A percentile compares a stretch with the other conserved stretches of the same genome.
Evolutionary conservation across 2,329 filamentous ascomycete genomes (phyloP).

Genomic region (Metarhizium rileyi): DNA sequence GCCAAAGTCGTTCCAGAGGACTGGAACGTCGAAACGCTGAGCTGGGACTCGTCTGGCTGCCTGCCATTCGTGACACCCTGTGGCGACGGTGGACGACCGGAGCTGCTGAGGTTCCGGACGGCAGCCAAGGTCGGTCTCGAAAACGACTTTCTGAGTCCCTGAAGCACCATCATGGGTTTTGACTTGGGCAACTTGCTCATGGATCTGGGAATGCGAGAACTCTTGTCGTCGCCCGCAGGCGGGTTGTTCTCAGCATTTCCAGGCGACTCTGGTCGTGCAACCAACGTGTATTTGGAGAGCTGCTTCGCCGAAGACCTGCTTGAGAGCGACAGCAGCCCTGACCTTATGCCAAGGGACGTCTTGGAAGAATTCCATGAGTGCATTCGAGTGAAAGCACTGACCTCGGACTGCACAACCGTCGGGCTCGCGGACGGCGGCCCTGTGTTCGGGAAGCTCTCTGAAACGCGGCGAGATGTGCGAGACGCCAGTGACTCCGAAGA

Average conservation of each 20-base stretch:
- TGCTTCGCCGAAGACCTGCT: conserved; percentile 11
- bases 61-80: no score
- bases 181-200: conserved; percentile 31
- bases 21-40: not conserved
- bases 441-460: conserved; percentile 19
- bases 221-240: conserved; percentile 3
- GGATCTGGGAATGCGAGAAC: not conserved
- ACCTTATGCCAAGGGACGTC: not conserved
- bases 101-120: conserved; percentile 11
- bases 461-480: conserved; percentile 14
- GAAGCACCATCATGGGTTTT: conserved; percentile 33
- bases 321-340: conserved; percentile 5
- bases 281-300: conserved; percentile 8
- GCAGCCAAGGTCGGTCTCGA: conserved; percentile 23
- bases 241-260: conserved; percentile 20
- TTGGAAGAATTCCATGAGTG: not conserved
- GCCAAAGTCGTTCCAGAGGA: not conserved
- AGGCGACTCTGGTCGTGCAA: not conserved
- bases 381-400: conserved; percentile 13
- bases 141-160: conserved; percentile 34
- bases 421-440: conserved; percentile 18
- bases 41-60: not conserved
- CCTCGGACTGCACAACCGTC: conserved; percentile 19
- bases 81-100: conserved; percentile 7
- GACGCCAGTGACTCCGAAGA: not conserved